Base-by-base conservation (phyloP, 257 asterid genomes). In the Solanum virginianum region DNA sequence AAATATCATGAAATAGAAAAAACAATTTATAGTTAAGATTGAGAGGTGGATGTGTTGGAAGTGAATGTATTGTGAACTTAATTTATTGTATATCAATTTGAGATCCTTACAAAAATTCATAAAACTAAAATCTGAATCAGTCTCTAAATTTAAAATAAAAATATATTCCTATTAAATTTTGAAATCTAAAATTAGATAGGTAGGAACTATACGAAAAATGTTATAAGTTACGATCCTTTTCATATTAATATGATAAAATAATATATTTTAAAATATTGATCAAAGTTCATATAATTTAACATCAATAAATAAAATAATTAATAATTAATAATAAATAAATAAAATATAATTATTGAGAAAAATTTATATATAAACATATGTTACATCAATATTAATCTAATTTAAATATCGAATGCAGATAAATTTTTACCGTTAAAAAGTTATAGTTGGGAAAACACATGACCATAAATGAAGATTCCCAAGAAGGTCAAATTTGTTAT, bases 351-450 rank as follows among this genome's bases (percentile, higher is more conserved):
- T 32, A 32, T 32, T 32, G 4, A 32, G 0, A 6, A 77, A 49
- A 0, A 77, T 3, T 0, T 20, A 12, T 59, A 59, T 9, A 0
- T 59, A 9, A 0, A 0, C 2, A 59, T 26, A 1, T 8, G 20
- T 4, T 2, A 59, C 10, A 59, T 51, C 0, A 13, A 7, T 17
- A 80, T 10, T 47, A 7, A 29, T 29, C 32, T 20, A 6, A 9
- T 36, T 8, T 36, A 68, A 32, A 26, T 3, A 63, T 26, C 16
- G 18, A 24, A 10, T 4, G 13, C 0, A 0, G 0, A 0, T 16
- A 16, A 16, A 41, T 41, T 10, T 18, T 70, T 9, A 39, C 0
- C 1, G 13, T 17, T 69, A 2, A 39, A 0, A 32, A 32, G 20
- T 36, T 36, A 36, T 69, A 39, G 51, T 69, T 69, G 79, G 10